Conservation (phyloP, 257 asterid species). For the Solanum chmielewskii region DNA sequence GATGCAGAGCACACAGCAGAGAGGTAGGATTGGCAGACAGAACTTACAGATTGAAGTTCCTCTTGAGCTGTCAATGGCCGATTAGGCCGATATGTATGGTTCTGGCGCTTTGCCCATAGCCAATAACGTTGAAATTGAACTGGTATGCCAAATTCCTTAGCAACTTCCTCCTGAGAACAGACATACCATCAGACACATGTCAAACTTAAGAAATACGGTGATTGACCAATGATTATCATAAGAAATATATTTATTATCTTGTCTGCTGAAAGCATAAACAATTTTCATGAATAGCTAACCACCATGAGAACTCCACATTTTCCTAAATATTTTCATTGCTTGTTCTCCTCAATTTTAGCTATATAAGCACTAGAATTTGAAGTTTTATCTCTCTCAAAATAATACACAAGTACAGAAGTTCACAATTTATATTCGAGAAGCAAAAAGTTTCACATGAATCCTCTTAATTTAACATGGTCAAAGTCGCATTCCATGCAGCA, state of each 20-base stretch:
- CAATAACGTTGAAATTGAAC: slow-evolving; percentile 75
- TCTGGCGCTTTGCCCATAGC: slow-evolving; percentile 90
- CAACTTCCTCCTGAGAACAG: slow-evolving; percentile 63
- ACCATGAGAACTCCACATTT: background rate
- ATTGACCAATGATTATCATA: background rate
- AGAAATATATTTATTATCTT: background rate
- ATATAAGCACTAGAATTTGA: background rate
- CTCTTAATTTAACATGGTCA: background rate
- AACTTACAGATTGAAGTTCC: slow-evolving; percentile 66
- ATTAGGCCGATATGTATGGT: slow-evolving; percentile 83
- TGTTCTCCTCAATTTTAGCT: background rate
- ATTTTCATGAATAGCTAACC: background rate
- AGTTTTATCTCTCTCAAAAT: background rate
- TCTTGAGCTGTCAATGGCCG: slow-evolving; percentile 63
- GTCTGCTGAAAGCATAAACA: background rate
- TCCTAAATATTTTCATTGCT: background rate
- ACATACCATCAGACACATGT: background rate
- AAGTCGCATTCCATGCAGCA: background rate
- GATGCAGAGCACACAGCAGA: background rate
- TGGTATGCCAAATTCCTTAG: slow-evolving; percentile 76
- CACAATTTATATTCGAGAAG: background rate
- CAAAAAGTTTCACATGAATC: background rate
- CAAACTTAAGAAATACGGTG: background rate
- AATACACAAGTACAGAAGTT: background rate
- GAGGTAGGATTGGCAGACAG: background rate